phyloP scores from a whole-genome alignment of 2,329 filamentous ascomycete genomes.

The Fusarium sp. region DNA sequence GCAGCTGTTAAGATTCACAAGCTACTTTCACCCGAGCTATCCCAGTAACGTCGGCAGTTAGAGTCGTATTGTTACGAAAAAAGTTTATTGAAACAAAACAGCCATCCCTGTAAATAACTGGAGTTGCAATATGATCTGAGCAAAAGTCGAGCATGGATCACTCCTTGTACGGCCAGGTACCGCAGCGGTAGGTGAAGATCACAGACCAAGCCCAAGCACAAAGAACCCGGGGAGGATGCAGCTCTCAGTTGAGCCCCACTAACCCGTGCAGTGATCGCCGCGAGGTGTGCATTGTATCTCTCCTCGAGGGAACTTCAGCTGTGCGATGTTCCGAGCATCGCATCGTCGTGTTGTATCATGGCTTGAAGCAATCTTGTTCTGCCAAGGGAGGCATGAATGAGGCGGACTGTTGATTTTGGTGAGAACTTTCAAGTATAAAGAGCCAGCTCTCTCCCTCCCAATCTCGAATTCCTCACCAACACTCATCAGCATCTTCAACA shows the following conservation, averaged over 20 bases:
- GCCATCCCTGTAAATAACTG: not conserved
- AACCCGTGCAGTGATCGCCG: constrained; percentile 7
- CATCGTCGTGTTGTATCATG: not conserved
- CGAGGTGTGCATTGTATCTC: not conserved
- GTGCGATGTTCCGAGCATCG: not conserved
- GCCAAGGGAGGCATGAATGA: not conserved
- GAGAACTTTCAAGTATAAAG: constrained; percentile 17
- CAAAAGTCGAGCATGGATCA: not conserved
- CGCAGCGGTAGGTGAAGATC: not conserved
- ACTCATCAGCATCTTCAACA: constrained; percentile 12
- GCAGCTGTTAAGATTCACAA: not conserved
- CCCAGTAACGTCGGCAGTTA: not conserved
- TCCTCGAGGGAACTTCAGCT: not conserved
- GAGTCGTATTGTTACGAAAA: not conserved
- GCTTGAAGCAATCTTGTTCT: not conserved
- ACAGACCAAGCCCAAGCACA: not conserved
- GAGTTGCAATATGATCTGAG: not conserved
- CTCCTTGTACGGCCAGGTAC: not conserved
- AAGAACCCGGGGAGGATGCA: not conserved
- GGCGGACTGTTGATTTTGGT: not conserved
- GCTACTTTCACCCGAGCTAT: not conserved
- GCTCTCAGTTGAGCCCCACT: not conserved
- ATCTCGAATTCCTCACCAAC: constrained; percentile 12
- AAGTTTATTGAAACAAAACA: not conserved
- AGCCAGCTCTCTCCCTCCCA: not conserved